Percentiles rank a stretch among this genome's conserved stretches.
phyloP scores from a whole-genome alignment of 2,329 filamentous ascomycete genomes.

The Fusarium secorum region DNA sequence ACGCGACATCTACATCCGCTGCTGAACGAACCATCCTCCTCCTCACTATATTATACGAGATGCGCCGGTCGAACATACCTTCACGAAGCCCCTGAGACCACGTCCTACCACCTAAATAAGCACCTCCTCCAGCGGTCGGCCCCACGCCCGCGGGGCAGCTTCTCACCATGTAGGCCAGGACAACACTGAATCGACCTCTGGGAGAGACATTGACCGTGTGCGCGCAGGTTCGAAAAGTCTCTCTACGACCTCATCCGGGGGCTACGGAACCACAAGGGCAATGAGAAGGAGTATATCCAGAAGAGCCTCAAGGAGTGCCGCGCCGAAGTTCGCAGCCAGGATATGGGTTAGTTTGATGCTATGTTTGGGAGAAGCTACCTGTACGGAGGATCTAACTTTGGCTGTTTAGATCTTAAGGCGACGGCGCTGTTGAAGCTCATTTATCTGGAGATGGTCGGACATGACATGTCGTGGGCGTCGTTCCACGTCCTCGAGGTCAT shows the following conservation, averaged over 20 bases:
- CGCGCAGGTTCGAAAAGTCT: conserved; percentile 93
- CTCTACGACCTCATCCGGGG: conserved; percentile 98
- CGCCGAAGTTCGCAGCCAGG: conserved; percentile 87
- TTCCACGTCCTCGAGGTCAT: conserved; percentile 99
- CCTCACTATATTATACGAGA: conserved; percentile 31
- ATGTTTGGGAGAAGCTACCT: background rate
- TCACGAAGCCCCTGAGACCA: conserved; percentile 31
- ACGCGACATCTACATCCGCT: conserved; percentile 14
- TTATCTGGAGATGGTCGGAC: conserved; percentile 98
- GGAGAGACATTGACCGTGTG: conserved; percentile 30
- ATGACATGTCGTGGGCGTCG: conserved; percentile 99
- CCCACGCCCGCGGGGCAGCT: conserved; percentile 44
- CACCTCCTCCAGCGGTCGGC: conserved; percentile 32
- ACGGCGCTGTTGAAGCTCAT: conserved; percentile 95
- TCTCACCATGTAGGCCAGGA: conserved; percentile 40
- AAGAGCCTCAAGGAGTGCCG: conserved; percentile 95
- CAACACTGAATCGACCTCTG: background rate
- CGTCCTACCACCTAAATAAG: conserved; percentile 24
- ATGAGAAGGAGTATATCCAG: conserved; percentile 94
- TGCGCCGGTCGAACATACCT: conserved; percentile 26
- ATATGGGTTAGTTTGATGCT: conserved; percentile 74
- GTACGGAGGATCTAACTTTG: background rate
- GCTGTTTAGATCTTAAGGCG: conserved; percentile 81
- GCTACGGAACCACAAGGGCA: conserved; percentile 92
- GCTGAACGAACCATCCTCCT: background rate